Conservation (phyloP, 352 stramenopile genomes). For the Pythium oligandrum region DNA sequence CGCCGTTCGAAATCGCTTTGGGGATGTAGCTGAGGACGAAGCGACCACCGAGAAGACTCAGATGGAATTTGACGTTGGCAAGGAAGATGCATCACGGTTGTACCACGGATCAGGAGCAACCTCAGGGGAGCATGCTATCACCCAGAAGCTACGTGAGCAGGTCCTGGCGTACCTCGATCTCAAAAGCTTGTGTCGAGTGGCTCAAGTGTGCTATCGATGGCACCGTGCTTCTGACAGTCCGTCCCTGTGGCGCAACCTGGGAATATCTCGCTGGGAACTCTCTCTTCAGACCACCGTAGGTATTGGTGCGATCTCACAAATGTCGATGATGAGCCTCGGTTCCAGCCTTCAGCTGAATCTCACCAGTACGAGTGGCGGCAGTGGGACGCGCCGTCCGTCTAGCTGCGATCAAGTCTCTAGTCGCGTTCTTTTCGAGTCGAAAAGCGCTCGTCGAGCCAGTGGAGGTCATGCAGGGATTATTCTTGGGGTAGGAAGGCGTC, state of each 20-base stretch:
- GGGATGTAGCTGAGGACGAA: slow-evolving; percentile 68
- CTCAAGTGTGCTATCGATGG: slow-evolving; percentile 68
- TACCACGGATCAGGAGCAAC: slow-evolving; percentile 4
- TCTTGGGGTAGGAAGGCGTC: slow-evolving; percentile 6
- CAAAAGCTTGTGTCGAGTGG: slow-evolving; percentile 48
- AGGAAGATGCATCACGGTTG: slow-evolving; percentile 39
- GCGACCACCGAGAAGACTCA: slow-evolving; percentile 41
- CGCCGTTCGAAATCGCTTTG: slow-evolving; percentile 46
- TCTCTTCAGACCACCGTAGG: slow-evolving; percentile 54
- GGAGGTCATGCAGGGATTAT: background rate
- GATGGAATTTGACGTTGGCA: slow-evolving; percentile 43
- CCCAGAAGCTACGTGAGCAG: slow-evolving; percentile 44
- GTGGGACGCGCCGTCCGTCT: slow-evolving; percentile 9
- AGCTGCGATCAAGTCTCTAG: slow-evolving; percentile 9
- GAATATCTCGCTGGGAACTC: slow-evolving; percentile 67
- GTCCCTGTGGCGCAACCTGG: slow-evolving; percentile 54
- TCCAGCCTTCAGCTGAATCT: slow-evolving; percentile 12
- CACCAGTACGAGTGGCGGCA: slow-evolving; percentile 7
- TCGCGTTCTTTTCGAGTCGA: too few relatives aligned
- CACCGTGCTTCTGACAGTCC: slow-evolving; percentile 60
- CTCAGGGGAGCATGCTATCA: slow-evolving; percentile 19
- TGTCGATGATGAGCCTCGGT: slow-evolving; percentile 24
- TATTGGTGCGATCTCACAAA: slow-evolving; percentile 33
- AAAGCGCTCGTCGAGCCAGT: too few relatives aligned
- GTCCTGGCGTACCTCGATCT: slow-evolving; percentile 68